Evolutionary conservation across 2,329 filamentous ascomycete species (phyloP).

Genomic region (Cercospora sojina): DNA sequence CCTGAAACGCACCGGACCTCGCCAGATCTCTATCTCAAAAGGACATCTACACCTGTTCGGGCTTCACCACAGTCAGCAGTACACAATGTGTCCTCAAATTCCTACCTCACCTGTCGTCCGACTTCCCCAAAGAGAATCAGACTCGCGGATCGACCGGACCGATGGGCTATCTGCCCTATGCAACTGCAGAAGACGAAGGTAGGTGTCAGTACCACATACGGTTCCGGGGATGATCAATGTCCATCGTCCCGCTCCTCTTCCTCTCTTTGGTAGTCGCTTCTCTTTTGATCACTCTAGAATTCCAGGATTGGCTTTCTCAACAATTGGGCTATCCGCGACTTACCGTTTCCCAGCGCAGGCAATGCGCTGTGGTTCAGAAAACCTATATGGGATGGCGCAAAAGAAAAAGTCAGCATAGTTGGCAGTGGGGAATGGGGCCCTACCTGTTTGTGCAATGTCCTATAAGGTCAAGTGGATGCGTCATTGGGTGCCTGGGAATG

Average conservation of each 20-base stretch:
- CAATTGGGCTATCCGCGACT: background rate
- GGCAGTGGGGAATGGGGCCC: background rate
- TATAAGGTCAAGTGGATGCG: background rate
- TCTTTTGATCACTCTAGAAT: background rate
- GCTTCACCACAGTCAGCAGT: background rate
- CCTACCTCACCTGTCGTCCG: no score
- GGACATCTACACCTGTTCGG: background rate
- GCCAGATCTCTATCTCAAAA: background rate
- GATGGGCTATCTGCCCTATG: background rate
- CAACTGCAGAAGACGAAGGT: background rate
- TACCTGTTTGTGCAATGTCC: background rate
- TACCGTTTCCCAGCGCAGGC: background rate
- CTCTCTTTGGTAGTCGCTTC: background rate
- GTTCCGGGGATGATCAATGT: background rate
- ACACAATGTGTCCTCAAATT: no score
- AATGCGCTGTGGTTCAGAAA: background rate
- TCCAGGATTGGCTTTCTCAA: background rate
- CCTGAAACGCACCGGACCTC: conserved; percentile 10
- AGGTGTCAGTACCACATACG: conserved; percentile 5
- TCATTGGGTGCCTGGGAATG: background rate
- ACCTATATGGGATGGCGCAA: background rate
- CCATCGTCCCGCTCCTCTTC: background rate
- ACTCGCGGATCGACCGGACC: background rate
- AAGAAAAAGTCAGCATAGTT: background rate
- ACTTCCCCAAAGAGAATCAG: background rate